These are phyloP conservation scores for Fusarium sp. DNA, from an alignment of 2,329 filamentous ascomycete species.

Conservation along the genomic window DNA sequence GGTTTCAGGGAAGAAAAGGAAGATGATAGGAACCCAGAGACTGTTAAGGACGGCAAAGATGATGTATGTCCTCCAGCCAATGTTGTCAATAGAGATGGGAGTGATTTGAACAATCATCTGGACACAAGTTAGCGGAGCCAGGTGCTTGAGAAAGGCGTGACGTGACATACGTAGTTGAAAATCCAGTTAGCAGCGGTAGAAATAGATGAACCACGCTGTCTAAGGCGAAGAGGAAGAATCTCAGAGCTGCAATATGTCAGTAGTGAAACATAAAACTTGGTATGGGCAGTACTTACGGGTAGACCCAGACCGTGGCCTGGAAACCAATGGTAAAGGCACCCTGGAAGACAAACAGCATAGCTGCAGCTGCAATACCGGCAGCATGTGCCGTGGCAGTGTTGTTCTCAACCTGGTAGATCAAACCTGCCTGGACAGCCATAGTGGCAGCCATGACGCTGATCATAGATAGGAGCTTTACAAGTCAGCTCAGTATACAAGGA, in stretches of 20 bases:
- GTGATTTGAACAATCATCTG: constrained; percentile 33
- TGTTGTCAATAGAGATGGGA: constrained; percentile 47
- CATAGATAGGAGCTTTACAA: constrained; percentile 47
- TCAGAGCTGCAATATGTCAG: constrained; percentile 37
- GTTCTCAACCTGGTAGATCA: constrained; percentile 52
- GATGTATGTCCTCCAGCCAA: constrained; percentile 57
- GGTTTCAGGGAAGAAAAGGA: constrained; percentile 58
- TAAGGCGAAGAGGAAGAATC: constrained; percentile 43
- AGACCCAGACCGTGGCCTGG: constrained; percentile 48
- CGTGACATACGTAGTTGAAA: constrained; percentile 45
- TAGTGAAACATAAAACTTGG: rapidly evolving
- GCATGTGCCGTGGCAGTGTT: constrained; percentile 43
- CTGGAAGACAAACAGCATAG: constrained; percentile 53
- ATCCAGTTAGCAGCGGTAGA: constrained; percentile 48
- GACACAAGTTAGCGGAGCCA: neutral
- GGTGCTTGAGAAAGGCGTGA: neutral
- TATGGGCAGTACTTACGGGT: constrained; percentile 24
- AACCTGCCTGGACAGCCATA: constrained; percentile 51
- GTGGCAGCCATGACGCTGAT: constrained; percentile 51
- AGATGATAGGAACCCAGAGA: constrained; percentile 42
- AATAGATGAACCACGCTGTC: constrained; percentile 45
- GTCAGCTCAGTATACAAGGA: neutral
- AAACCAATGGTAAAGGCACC: constrained; percentile 52
- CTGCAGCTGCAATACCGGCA: constrained; percentile 50
- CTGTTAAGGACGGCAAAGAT: constrained; percentile 57